Conservation (phyloP, 1,284 basidiomycete genomes). For the Apiotrichum porosum region DNA sequence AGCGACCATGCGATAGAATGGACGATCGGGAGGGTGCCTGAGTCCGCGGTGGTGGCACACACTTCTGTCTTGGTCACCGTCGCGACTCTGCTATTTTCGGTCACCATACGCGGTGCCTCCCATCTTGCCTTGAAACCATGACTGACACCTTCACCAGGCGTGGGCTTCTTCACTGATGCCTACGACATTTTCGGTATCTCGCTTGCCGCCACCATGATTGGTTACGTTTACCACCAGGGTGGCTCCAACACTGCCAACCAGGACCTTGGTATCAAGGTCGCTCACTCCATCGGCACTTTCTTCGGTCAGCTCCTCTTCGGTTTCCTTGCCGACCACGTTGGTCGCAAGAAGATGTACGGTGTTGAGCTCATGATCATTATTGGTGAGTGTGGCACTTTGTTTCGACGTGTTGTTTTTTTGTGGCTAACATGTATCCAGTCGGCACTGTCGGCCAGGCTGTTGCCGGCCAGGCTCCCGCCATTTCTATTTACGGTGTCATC, state of each 20-base stretch:
- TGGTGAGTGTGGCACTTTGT: background rate
- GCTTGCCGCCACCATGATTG: slow-evolving; percentile 69
- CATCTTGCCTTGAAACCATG: too few relatives aligned
- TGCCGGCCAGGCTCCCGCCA: slow-evolving; percentile 57
- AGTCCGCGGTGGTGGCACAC: too few relatives aligned
- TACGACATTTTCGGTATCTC: slow-evolving; percentile 57
- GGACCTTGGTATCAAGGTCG: slow-evolving; percentile 65
- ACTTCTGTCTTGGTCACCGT: too few relatives aligned
- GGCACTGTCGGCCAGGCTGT: slow-evolving; percentile 53
- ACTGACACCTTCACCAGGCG: slow-evolving; percentile 20
- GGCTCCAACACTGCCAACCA: slow-evolving; percentile 54
- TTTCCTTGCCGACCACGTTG: slow-evolving; percentile 49
- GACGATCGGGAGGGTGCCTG: too few relatives aligned
- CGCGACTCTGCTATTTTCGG: too few relatives aligned
- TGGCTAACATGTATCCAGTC: too few relatives aligned
- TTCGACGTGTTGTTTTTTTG: background rate
- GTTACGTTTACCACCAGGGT: slow-evolving; percentile 62
- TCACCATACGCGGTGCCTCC: too few relatives aligned
- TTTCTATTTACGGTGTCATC: slow-evolving; percentile 66
- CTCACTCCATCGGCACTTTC: slow-evolving; percentile 54
- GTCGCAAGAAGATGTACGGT: slow-evolving; percentile 52
- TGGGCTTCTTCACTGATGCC: slow-evolving; percentile 48
- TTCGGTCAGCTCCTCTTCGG: slow-evolving; percentile 52
- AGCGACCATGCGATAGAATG: too few relatives aligned
- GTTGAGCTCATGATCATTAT: slow-evolving; percentile 44